Conservation (phyloP, 441 rosid genomes). For the Theobroma grandiflorum region DNA sequence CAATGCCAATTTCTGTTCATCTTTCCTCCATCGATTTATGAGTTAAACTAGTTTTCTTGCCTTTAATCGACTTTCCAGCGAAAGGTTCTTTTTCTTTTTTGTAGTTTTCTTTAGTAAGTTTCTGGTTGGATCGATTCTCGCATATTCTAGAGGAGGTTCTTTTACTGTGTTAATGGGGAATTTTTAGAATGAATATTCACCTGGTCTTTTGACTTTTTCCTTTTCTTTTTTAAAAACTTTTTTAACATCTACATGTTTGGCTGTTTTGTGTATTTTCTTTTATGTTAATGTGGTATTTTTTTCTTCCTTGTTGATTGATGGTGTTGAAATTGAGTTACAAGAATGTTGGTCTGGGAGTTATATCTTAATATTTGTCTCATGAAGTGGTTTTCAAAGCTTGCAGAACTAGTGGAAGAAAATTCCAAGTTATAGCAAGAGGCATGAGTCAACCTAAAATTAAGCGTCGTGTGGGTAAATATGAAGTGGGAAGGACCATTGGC, state of each 20-base stretch:
- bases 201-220: background rate
- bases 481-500: conserved; percentile 95
- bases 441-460: conserved; percentile 90
- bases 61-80: background rate
- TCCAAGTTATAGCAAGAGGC: conserved; percentile 32
- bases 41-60: background rate
- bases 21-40: background rate
- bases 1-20: background rate
- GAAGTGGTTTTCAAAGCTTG: conserved; percentile 28
- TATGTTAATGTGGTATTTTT: background rate
- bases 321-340: background rate
- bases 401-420: conserved; percentile 27
- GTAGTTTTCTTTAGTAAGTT: background rate
- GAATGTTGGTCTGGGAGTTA: conserved; percentile 3
- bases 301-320: background rate
- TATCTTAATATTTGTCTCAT: conserved; percentile 31
- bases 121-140: background rate
- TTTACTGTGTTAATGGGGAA: background rate
- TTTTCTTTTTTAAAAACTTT: background rate
- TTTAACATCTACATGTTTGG: background rate
- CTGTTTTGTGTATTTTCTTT: background rate
- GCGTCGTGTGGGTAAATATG: conserved; percentile 89
- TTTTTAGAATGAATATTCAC: conserved; percentile 5
- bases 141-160: background rate
- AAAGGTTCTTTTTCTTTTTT: too few species aligned